Conservation (phyloP, 2,329 filamentous ascomycete species). For the Corniculantispora saksenae region DNA sequence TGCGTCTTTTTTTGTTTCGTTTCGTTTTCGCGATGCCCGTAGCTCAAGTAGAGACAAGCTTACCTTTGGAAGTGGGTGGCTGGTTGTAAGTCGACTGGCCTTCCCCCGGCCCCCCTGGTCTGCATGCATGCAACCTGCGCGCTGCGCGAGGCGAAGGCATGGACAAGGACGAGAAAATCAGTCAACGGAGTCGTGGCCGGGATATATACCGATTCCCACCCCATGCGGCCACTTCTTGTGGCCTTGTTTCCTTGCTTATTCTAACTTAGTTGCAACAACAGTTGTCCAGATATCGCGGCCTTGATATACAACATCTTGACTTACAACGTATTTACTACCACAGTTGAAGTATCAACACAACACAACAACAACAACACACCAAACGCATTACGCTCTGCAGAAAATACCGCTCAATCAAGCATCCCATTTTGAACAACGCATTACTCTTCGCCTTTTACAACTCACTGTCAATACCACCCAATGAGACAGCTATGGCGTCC, state of each 20-base stretch:
- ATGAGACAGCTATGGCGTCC: conserved; percentile 56
- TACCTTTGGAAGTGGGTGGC: conserved; percentile 3
- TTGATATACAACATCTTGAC: background rate
- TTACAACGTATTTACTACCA: background rate
- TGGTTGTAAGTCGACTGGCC: background rate
- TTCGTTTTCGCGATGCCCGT: conserved; percentile 8
- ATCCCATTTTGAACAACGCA: background rate
- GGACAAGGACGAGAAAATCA: background rate
- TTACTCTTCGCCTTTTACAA: conserved; percentile 7
- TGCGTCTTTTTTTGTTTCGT: conserved; percentile 9
- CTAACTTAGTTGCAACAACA: background rate
- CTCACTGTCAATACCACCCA: conserved; percentile 30
- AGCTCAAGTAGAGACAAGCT: background rate
- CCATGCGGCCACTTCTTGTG: conserved; percentile 11
- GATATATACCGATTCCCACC: conserved; percentile 18
- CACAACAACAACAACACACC: background rate
- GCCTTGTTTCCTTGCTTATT: conserved; percentile 14
- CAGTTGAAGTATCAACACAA: background rate
- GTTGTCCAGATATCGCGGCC: background rate
- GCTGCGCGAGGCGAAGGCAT: background rate
- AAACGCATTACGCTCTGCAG: background rate
- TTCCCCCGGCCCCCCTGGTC: too few species aligned
- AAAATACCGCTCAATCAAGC: background rate
- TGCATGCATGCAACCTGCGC: conserved; percentile 1
- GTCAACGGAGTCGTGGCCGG: background rate